A percentile compares a stretch with the other conserved stretches of the same genome.
phyloP scores from a whole-genome alignment of 345 rosid genomes.

The Populus alba region DNA sequence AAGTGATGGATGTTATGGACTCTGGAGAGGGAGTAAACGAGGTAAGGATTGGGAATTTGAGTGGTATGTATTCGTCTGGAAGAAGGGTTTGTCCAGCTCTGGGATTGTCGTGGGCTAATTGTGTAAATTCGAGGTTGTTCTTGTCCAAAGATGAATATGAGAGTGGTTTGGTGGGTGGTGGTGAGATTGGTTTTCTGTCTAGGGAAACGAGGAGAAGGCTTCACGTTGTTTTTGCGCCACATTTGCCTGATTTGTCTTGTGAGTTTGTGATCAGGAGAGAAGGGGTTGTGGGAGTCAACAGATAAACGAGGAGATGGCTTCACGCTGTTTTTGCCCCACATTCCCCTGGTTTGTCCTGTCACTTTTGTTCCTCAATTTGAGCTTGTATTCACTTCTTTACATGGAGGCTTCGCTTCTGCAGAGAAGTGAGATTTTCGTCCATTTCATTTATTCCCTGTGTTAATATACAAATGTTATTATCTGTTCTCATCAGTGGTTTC shows the following conservation, averaged over 20 bases:
- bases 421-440: too few species aligned
- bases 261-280: constrained; percentile 59
- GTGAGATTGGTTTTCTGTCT: constrained; percentile 17
- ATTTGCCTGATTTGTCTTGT: constrained; percentile 56
- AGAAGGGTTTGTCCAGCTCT: constrained; percentile 71
- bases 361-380: too few species aligned
- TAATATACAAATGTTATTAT: too few species aligned
- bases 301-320: neutral
- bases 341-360: too few species aligned
- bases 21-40: constrained; percentile 59
- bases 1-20: constrained; percentile 71
- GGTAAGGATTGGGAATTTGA: constrained; percentile 64
- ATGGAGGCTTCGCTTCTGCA: too few species aligned
- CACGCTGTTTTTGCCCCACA: neutral
- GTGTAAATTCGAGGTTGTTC: constrained; percentile 80
- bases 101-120: constrained; percentile 80
- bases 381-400: too few species aligned
- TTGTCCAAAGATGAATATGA: constrained; percentile 51
- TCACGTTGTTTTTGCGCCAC: constrained; percentile 69
- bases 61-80: constrained; percentile 58
- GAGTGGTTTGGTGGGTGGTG: constrained; percentile 16
- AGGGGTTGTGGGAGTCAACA: constrained; percentile 50
- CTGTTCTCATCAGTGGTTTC: too few species aligned
- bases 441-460: too few species aligned
- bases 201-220: constrained; percentile 43